A percentile compares a stretch with the other conserved stretches of the same genome.
These are phyloP conservation scores for Phlegmacium glaucopus DNA, from an alignment of 768 basidiomycete genomes.

Conservation along the genomic window DNA sequence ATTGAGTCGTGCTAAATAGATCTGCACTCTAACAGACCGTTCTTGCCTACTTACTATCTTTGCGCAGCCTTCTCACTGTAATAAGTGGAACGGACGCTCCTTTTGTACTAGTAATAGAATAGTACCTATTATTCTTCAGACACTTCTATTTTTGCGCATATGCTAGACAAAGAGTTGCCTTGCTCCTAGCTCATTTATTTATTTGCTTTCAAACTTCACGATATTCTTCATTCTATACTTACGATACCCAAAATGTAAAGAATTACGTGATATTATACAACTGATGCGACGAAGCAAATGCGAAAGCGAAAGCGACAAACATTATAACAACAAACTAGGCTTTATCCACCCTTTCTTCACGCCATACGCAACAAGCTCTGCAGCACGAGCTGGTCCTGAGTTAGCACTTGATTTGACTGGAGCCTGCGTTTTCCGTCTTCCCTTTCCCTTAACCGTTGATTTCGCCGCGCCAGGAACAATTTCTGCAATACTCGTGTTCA, in stretches of 20 bases:
- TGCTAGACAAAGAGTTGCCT: too few relatives aligned
- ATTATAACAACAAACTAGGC: slow-evolving; percentile 17
- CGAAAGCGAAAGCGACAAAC: slow-evolving; percentile 1
- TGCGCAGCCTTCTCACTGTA: not conserved
- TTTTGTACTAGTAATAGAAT: too few relatives aligned
- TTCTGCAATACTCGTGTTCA: slow-evolving; percentile 44
- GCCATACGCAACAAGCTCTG: slow-evolving; percentile 61
- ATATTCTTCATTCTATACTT: too few relatives aligned
- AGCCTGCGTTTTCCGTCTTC: slow-evolving; percentile 28
- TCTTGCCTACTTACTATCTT: not conserved
- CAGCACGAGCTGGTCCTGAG: slow-evolving; percentile 43
- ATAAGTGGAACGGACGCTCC: too few relatives aligned
- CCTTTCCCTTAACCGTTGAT: slow-evolving; percentile 29
- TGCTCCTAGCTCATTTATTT: too few relatives aligned
- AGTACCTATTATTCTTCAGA: too few relatives aligned
- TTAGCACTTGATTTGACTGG: slow-evolving; percentile 14
- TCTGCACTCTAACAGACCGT: too few relatives aligned
- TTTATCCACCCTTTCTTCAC: slow-evolving; percentile 61
- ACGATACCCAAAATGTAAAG: not conserved
- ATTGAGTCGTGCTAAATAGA: not conserved
- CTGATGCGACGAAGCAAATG: slow-evolving; percentile 1
- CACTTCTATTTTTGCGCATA: too few relatives aligned
- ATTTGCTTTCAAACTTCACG: not conserved
- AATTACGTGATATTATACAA: slow-evolving; percentile 4
- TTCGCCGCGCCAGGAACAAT: slow-evolving; percentile 26